phyloP scores from a whole-genome alignment of 176 grass and related monocot genomes.

The Metroxylon sagu region DNA sequence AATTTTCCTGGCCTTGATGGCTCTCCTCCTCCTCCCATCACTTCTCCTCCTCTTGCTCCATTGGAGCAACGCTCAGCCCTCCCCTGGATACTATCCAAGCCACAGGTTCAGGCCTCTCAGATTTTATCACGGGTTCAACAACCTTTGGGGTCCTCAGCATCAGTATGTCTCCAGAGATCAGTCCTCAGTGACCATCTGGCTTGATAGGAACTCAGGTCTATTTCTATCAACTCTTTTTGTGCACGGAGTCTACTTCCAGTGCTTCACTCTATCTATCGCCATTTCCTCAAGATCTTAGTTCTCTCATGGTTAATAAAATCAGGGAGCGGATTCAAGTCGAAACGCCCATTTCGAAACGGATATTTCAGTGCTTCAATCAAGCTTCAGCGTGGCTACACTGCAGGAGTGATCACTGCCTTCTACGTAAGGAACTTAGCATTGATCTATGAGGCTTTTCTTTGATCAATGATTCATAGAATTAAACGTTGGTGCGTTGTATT shows the following conservation, averaged over 20 bases:
- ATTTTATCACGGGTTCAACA: constrained; percentile 5
- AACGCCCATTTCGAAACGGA: constrained; percentile 1
- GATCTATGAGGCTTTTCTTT: too few species aligned
- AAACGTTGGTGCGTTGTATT: too few species aligned
- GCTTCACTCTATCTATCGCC: too few species aligned
- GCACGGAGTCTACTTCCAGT: neutral
- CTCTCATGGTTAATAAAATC: too few species aligned
- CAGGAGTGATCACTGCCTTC: constrained; percentile 11
- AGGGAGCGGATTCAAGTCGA: constrained; percentile 14
- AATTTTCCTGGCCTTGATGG: neutral
- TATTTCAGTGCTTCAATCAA: constrained; percentile 7
- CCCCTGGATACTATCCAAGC: constrained; percentile 14
- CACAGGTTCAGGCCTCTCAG: constrained; percentile 5
- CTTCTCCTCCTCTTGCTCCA: constrained; percentile 4
- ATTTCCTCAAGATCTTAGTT: neutral
- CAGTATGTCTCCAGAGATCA: constrained; percentile 10
- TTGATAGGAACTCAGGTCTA: constrained; percentile 9
- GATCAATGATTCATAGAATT: too few species aligned
- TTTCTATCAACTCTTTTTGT: too few species aligned
- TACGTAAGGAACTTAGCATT: constrained; percentile 3
- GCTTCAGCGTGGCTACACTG: constrained; percentile 14
- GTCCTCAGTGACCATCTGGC: constrained; percentile 1
- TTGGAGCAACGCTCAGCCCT: constrained; percentile 7
- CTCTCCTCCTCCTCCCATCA: constrained; percentile 1
- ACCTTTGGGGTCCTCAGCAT: constrained; percentile 14